Base-by-base conservation (phyloP, 768 basidiomycete genomes). In the Lyophyllum decastes region DNA sequence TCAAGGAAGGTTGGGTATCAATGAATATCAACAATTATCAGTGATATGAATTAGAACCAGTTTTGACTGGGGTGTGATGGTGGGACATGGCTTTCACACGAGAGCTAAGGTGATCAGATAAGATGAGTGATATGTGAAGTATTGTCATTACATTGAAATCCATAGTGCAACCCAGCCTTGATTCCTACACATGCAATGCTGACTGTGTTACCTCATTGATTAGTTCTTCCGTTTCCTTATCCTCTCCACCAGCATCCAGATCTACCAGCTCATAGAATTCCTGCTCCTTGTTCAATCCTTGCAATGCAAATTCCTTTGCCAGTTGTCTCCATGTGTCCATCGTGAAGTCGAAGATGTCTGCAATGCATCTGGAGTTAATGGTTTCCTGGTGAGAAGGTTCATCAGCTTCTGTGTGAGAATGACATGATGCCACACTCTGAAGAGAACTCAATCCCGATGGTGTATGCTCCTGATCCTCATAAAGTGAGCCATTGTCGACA, bases 231-330 rank as follows among this genome's bases (percentile, higher is more conserved):
- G 25, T 25, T 2, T 26, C 46, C 24, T 47, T 25, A 26, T 47
- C 46, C 10, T 47, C 46, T 14, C 46, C 46, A 25, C 22, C 43
- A 22, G 46, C 52, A 55, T 55, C 52, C 38, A 55, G 19, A 49
- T 60, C 58, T 24, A 60, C 22, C 12, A 57, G 26, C 34, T 58
- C 59, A n/a, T 60, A 60, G 35, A 64, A 58, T 43, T 60, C 61
- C 10, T 59, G 51, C 40, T 68, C 66, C 48, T 53, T 74, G 14
- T 66, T 66, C 19, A 59, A 68, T 4, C 56, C 46, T 43, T 26
- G 47, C 24, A 47, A 19, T 52, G 59, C 54, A 22, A 38, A 44
- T 14, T 40, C 19, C 40, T 53, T 57, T 11, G 33, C 30, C 14
- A 41, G 9, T 43, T 50, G 27, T 21, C 30, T 34, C 59, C 59